Conservation (phyloP, 2,329 filamentous ascomycete species). For the Diaporthe citrichinensis region DNA sequence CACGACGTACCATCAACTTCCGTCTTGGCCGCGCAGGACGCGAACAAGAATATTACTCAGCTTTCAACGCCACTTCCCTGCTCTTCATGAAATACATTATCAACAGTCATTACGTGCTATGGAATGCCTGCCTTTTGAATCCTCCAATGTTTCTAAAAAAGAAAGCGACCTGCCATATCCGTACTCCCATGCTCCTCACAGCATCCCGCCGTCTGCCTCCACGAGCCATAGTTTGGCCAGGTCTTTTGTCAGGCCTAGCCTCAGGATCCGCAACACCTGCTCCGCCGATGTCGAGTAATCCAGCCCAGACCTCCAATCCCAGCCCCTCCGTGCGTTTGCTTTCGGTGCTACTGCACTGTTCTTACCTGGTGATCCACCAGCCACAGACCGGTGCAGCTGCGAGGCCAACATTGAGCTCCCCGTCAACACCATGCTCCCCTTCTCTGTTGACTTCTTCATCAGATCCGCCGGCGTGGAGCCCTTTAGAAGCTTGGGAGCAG, state of each 20-base stretch:
- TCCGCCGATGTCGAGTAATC: conserved; percentile 70
- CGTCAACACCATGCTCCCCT: conserved; percentile 76
- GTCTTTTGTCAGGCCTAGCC: conserved; percentile 81
- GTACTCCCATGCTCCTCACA: conserved; percentile 13
- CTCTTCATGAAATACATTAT: conserved; percentile 31
- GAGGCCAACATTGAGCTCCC: conserved; percentile 80
- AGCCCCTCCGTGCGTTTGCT: conserved; percentile 83
- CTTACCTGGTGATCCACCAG: conserved; percentile 55
- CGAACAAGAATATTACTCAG: no score
- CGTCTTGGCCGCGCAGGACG: conserved; percentile 1
- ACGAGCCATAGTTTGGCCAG: conserved; percentile 78
- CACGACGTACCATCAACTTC: conserved; percentile 27
- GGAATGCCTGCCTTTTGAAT: neutral
- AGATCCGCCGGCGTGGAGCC: conserved; percentile 76
- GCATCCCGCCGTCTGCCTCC: conserved; percentile 66
- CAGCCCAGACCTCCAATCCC: conserved; percentile 78
- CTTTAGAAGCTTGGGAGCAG: conserved; percentile 71
- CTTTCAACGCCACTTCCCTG: neutral
- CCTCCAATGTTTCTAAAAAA: neutral
- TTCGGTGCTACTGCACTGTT: conserved; percentile 57
- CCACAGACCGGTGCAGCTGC: conserved; percentile 72
- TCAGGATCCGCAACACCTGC: conserved; percentile 80
- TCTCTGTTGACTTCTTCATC: conserved; percentile 69
- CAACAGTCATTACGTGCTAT: conserved; percentile 29
- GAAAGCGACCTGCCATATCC: neutral